Percentiles rank a stretch among this genome's conserved stretches.
phyloP scores from a whole-genome alignment of 768 basidiomycete genomes.

The Mycena capillaripes region DNA sequence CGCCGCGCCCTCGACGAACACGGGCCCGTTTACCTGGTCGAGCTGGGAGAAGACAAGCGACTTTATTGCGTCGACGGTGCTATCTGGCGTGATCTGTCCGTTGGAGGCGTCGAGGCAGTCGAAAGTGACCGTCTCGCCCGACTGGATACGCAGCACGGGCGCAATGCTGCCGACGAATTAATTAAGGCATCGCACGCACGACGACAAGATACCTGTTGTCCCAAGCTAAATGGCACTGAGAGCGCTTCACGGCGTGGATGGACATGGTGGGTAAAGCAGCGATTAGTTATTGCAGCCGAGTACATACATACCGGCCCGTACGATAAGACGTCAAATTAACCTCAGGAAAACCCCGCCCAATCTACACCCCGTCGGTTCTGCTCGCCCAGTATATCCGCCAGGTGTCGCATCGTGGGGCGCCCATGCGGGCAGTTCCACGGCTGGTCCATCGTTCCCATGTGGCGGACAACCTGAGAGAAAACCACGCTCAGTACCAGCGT shows the following conservation, averaged over 20 bases:
- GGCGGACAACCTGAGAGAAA: conserved; percentile 72
- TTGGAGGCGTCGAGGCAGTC: conserved; percentile 77
- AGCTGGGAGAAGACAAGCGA: conserved; percentile 62
- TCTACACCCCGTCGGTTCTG: conserved; percentile 9
- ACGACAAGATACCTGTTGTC: conserved; percentile 62
- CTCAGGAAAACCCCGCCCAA: conserved; percentile 19
- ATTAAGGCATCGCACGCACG: neutral
- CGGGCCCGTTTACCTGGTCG: conserved; percentile 73
- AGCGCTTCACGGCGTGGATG: conserved; percentile 67
- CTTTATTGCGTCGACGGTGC: conserved; percentile 52
- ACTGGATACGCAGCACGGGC: conserved; percentile 62
- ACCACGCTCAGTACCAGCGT: neutral
- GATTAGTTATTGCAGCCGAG: conserved; percentile 8
- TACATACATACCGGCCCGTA: neutral
- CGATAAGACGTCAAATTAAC: too few relatives aligned
- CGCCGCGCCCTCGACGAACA: conserved; percentile 64
- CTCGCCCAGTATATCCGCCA: conserved; percentile 63
- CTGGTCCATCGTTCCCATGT: conserved; percentile 89
- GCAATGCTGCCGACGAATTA: conserved; percentile 57
- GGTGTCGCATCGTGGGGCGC: conserved; percentile 86
- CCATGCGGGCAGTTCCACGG: conserved; percentile 94
- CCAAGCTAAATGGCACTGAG: conserved; percentile 70
- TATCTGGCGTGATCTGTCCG: conserved; percentile 65
- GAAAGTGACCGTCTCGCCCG: conserved; percentile 68
- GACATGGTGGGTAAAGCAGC: conserved; percentile 46